Evolutionary conservation across 805 yeast species (phyloP), one percentile per base, ranked within the genome.

Genomic region (Yamadazyma tumulicola): DNA sequence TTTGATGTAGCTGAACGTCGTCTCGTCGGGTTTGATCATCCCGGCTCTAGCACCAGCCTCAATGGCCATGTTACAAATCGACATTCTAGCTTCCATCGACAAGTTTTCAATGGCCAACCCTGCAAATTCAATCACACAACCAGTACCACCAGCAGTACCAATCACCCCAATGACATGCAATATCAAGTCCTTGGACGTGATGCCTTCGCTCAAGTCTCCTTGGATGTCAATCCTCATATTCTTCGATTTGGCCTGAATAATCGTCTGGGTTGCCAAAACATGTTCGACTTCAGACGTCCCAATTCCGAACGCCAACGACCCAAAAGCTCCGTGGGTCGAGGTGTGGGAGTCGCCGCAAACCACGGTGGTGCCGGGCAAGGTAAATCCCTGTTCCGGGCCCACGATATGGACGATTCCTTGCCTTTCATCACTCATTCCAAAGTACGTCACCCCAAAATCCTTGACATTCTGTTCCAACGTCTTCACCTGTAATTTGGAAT

Each of bases 41-140:
- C 98, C 98, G 18, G 98, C 97, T 69, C 98, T 82, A 12, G 98
- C 98, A 68, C 98, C 98, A 41, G 84, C 98, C 69, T 93, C 98
- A 54, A 93, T 91, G 29, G 97, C 81, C 98, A 93, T 93, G 62
- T 93, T 93, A 75, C 98, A 93, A 72, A 93, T 93, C 35, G 97
- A 88, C 98, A 93, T 93, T 67, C 98, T 79, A 8, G 97, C 96
- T 67, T 93, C 98, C 88, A 93, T 87, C 20, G 95, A 77, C 43
- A 93, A 74, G 44, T 74, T 77, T 62, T 84, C 86, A 51, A 93
- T 89, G 38, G 97, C 97, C 48, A 81, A 77, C 61, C 98, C 98
- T 31, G 95, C 93, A 65, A 91, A 93, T 68, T 93, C 98, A 59
- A 93, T 85, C 39, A 93, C 98, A 52, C 79, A 72, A 35, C 98